Evolutionary conservation across 805 yeast species (phyloP).

Genomic region (Ogataea ramenticola): DNA sequence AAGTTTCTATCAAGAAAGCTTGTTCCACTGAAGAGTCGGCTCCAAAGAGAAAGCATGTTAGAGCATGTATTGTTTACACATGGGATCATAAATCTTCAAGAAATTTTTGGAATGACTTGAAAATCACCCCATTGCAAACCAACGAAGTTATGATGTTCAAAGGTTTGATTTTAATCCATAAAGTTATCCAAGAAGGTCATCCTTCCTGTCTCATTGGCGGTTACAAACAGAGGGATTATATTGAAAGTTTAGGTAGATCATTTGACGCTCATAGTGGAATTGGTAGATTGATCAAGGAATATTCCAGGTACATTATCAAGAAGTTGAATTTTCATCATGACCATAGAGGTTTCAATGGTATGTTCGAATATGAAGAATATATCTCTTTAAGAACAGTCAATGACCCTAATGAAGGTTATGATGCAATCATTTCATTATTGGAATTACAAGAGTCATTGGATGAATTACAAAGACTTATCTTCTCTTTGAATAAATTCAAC

Average conservation of each 20-base stretch:
- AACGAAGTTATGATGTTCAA: slow-evolving; percentile 85
- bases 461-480: slow-evolving; percentile 66
- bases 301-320: slow-evolving; percentile 58
- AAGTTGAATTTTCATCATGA: slow-evolving; percentile 77
- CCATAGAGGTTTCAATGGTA: slow-evolving; percentile 89
- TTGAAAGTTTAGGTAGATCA: slow-evolving; percentile 61
- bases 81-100: slow-evolving; percentile 89
- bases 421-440: slow-evolving; percentile 80
- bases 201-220: slow-evolving; percentile 77
- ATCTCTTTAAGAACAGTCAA: slow-evolving; percentile 78
- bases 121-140: slow-evolving; percentile 68
- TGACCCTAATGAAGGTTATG: slow-evolving; percentile 95
- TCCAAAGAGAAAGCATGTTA: slow-evolving; percentile 92
- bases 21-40: slow-evolving; percentile 81
- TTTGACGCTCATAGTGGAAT: slow-evolving; percentile 46
- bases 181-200: slow-evolving; percentile 97
- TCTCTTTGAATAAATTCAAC: slow-evolving; percentile 55
- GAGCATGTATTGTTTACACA: slow-evolving; percentile 91
- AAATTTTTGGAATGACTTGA: slow-evolving; percentile 80
- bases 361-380: slow-evolving; percentile 93
- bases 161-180: slow-evolving; percentile 77
- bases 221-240: slow-evolving; percentile 68
- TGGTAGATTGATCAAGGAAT: slow-evolving; percentile 69
- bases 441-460: slow-evolving; percentile 78
- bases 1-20: slow-evolving; percentile 66